These are phyloP conservation scores for Fraxinus platypoda DNA, from an alignment of 305 asterid genomes.

Conservation along the genomic window DNA sequence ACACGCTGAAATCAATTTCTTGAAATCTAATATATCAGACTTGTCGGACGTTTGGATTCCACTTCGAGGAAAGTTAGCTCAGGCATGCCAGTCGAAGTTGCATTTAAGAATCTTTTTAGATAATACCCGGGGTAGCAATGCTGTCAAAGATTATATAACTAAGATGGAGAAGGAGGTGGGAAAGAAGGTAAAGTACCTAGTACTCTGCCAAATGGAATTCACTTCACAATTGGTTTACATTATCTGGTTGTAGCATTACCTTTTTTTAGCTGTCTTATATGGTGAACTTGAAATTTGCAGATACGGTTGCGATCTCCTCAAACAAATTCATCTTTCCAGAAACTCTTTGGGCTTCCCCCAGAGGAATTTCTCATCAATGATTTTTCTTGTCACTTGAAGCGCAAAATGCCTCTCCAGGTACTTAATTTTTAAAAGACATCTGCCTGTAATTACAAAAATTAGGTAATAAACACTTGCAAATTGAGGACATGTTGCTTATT, in stretches of 20 bases:
- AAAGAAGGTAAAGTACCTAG: slow-evolving; percentile 62
- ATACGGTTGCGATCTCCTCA: slow-evolving; percentile 91
- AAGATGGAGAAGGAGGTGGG: slow-evolving; percentile 99
- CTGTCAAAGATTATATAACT: slow-evolving; percentile 69
- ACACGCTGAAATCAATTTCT: slow-evolving; percentile 73
- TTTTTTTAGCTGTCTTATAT: slow-evolving; percentile 20
- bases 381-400: slow-evolving; percentile 89
- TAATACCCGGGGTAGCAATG: slow-evolving; percentile 67
- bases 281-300: slow-evolving; percentile 38
- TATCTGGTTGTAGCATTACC: neutral
- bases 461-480: neutral
- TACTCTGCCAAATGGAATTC: slow-evolving; percentile 19
- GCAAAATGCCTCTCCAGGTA: slow-evolving; percentile 98
- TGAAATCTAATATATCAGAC: slow-evolving; percentile 72
- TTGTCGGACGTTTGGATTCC: slow-evolving; percentile 90
- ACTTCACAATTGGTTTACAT: slow-evolving; percentile 14
- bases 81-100: slow-evolving; percentile 93
- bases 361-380: slow-evolving; percentile 97
- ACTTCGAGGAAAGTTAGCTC: slow-evolving; percentile 88
- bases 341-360: slow-evolving; percentile 87
- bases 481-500: slow-evolving; percentile 13
- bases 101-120: slow-evolving; percentile 88
- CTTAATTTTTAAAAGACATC: slow-evolving; percentile 9
- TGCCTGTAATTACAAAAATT: neutral
- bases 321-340: slow-evolving; percentile 92